Conservation (phyloP, 2,329 filamentous ascomycete genomes). For the Aspergillus costaricaensis region DNA sequence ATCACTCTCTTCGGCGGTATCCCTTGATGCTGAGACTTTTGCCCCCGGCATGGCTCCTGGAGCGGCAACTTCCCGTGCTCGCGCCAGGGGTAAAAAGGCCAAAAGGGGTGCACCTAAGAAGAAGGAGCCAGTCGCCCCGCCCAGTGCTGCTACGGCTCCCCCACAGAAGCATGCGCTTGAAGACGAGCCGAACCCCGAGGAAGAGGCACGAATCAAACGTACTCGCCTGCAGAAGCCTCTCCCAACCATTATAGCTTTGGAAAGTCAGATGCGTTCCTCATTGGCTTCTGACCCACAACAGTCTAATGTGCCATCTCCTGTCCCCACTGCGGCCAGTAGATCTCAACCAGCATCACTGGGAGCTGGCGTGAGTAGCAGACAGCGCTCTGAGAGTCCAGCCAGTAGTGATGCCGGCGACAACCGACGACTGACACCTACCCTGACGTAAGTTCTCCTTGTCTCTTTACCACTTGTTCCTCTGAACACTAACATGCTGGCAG, state of each 20-base stretch:
- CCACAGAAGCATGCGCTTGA: slow-evolving; percentile 34
- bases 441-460: slow-evolving; percentile 10
- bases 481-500: slow-evolving; percentile 18
- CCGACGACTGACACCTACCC: slow-evolving; percentile 23
- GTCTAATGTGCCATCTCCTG: slow-evolving; percentile 17
- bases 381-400: slow-evolving; percentile 21
- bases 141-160: slow-evolving; percentile 24
- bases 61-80: slow-evolving; percentile 18
- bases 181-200: slow-evolving; percentile 32
- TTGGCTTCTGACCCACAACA: slow-evolving; percentile 16
- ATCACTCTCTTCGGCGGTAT: slow-evolving; percentile 44
- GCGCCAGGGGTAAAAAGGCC: slow-evolving; percentile 25
- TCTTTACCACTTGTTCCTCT: background rate
- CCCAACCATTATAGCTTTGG: slow-evolving; percentile 24
- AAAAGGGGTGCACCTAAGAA: slow-evolving; percentile 31
- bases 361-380: slow-evolving; percentile 5
- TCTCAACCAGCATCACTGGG: background rate
- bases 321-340: background rate
- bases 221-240: slow-evolving; percentile 24
- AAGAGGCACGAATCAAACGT: slow-evolving; percentile 29
- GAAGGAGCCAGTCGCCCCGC: slow-evolving; percentile 23
- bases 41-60: slow-evolving; percentile 26
- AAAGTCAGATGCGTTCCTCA: slow-evolving; percentile 31
- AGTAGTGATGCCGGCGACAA: slow-evolving; percentile 30
- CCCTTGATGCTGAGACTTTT: slow-evolving; percentile 38